Evolutionary conservation across 2,329 filamentous ascomycete genomes (phyloP), one percentile per base, ranked within the genome.

Genomic region (Epichloe brachyelytri): DNA sequence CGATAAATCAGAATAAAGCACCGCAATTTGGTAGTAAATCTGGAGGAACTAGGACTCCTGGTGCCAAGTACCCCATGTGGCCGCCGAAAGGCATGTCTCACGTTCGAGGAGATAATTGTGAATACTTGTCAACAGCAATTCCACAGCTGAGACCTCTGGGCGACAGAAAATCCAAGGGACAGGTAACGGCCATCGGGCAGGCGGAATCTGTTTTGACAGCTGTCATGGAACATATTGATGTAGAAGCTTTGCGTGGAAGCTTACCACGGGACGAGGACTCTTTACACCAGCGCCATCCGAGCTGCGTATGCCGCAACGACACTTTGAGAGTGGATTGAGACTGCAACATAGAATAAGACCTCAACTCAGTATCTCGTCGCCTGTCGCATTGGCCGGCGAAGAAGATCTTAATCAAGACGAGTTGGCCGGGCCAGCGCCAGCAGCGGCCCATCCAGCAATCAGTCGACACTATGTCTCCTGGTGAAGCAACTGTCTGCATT

Each of bases 401-500:
- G 49, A 58, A 17, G 57, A 61, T 8, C 51, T 58, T 0, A 65
- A 64, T 34, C 63, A 68, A 5, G 71, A 72, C 22, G 68, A 74
- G 43, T 53, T 69, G 4, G 55, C 58, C 0, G 49, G 51, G 15
- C 52, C 54, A 14, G 46, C 56, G 46, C 17, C 51, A 49, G 52
- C 50, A 45, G 50, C 62, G 48, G 56, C 62, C 4, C 83, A 89
- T 63, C 73, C 82, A 11, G 78, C 80, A 17, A 64, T 93, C 45
- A 59, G 64, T 12, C 71, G 73, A 2, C 69, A 88, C 2, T 86
- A 82, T 58, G 64, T 71, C 3, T 72, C 74, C 73, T 96, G 34
- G 68, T 73, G 43, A 74, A 72, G 1, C 74, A 74, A 0, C 71
- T 90, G 12, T 90, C 86, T 4, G 82, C 90, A 0, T 96, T 90